Base-by-base conservation (phyloP, 345 rosid species). In the Murraya paniculata region DNA sequence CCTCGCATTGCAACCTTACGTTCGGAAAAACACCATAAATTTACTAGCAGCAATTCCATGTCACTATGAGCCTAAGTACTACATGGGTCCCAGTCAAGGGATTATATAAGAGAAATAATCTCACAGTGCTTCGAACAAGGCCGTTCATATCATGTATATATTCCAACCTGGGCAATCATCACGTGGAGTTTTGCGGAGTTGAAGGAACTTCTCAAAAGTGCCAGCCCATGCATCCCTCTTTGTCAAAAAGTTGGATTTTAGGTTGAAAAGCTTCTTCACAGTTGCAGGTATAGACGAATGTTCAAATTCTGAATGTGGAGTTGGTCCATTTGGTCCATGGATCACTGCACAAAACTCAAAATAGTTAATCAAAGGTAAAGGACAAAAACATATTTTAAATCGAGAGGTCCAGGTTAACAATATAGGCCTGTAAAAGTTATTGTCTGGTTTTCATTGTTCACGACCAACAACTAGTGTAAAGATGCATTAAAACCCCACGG, bases 181-280 rank as follows among this genome's bases (percentile, higher is more conserved):
- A 14, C 99, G 99, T 0, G 98, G 98, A 79, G 93, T 86, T 64
- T 82, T 82, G 5, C 98, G 98, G 53, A 94, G 79, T 71, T 70
- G 30, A 76, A 97, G 91, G 86, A 88, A 90, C 24, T 82, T 89
- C 82, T 94, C 99, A 16, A 97, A 97, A 60, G 91, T 97, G 78
- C 97, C 97, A 75, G 99, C 99, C 98, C 98, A 97, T 1, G 98
- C 98, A 86, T 97, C 99, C 83, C 98, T 93, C 88, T 94, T 97
- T 1, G 99, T 93, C 72, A 94, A 78, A 87, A 97, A 97, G 84
- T 91, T 91, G 0, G 98, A 94, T 0, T 90, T 91, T 9, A 97
- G 89, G 82, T 93, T 91, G 80, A 94, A 97, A 80, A 97, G 99
- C 82, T 89, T 93, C 93, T 93, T 97, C 35, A 94, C 99, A 0